These are phyloP conservation scores for Collybia mongolica DNA, from an alignment of 768 basidiomycete genomes.

Conservation along the genomic window DNA sequence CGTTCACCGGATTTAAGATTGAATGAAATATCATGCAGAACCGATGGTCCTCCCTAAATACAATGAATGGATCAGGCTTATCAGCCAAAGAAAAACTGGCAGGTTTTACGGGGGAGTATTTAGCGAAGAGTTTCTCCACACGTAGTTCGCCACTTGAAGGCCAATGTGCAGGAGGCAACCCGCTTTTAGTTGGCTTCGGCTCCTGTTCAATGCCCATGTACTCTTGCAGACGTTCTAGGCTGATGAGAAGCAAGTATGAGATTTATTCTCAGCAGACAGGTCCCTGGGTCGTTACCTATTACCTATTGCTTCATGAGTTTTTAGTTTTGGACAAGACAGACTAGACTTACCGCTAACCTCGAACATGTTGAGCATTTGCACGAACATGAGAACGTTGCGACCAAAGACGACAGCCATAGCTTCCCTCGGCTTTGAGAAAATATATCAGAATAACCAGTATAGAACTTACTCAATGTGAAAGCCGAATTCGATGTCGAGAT, in stretches of 20 bases:
- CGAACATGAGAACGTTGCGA: slow-evolving; percentile 45
- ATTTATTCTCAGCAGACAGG: slow-evolving; percentile 17
- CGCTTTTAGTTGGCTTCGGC: slow-evolving; percentile 29
- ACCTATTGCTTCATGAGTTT: too few species aligned
- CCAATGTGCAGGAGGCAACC: slow-evolving; percentile 63
- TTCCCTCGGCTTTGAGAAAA: background rate
- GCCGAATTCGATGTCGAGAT: slow-evolving; percentile 12
- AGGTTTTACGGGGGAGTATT: background rate
- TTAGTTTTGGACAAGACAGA: background rate
- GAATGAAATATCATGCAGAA: slow-evolving; percentile 53
- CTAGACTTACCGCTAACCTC: slow-evolving; percentile 38
- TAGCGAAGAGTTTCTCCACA: slow-evolving; percentile 40
- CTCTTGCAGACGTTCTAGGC: slow-evolving; percentile 66
- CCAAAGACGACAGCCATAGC: slow-evolving; percentile 45
- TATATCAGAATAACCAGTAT: background rate
- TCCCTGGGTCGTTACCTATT: slow-evolving; percentile 7
- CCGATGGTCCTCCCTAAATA: slow-evolving; percentile 40
- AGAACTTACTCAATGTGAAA: slow-evolving; percentile 11
- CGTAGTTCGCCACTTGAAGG: slow-evolving; percentile 51
- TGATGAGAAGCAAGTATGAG: slow-evolving; percentile 3
- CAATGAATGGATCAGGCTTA: too few species aligned
- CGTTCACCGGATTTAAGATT: slow-evolving; percentile 55
- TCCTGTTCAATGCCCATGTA: slow-evolving; percentile 61
- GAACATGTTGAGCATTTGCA: slow-evolving; percentile 38
- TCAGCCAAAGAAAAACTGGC: too few species aligned